Evolutionary conservation across 495 filamentous ascomycete species (phyloP).

Genomic region (Penicillium robsamsonii): DNA sequence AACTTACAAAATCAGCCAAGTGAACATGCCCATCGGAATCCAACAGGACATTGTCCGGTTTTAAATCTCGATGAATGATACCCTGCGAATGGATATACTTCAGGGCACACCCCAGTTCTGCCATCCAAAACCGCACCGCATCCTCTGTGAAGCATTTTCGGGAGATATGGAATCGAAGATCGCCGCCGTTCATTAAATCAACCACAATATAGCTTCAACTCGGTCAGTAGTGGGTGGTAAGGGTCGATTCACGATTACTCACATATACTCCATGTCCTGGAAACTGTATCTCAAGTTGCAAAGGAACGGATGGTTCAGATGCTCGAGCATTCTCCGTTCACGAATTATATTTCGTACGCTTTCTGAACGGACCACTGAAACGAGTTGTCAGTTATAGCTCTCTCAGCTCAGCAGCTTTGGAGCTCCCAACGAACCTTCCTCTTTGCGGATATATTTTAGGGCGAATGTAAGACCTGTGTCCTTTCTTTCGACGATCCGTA

Average conservation of each 20-base stretch:
- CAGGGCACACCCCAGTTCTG: conserved; percentile 88
- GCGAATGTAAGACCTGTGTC: conserved; percentile 93
- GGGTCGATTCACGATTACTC: conserved; percentile 32
- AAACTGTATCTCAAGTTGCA: conserved; percentile 99
- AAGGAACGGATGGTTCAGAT: conserved; percentile 95
- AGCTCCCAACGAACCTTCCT: conserved; percentile 71
- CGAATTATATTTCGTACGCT: conserved; percentile 98
- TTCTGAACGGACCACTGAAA: conserved; percentile 87
- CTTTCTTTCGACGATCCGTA: conserved; percentile 96
- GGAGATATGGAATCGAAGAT: conserved; percentile 96
- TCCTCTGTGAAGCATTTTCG: conserved; percentile 98
- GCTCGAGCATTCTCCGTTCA: conserved; percentile 95
- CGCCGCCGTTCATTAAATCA: conserved; percentile 97
- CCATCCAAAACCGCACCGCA: conserved; percentile 93
- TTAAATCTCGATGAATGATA: conserved; percentile 95
- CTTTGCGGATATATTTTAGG: conserved; percentile 97
- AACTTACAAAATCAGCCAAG: conserved; percentile 91
- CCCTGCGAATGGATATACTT: conserved; percentile 87
- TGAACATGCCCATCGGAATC: conserved; percentile 96
- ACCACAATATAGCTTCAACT: conserved; percentile 85
- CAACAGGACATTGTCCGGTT: conserved; percentile 94
- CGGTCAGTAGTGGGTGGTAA: conserved; percentile 21
- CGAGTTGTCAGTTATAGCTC: conserved; percentile 2
- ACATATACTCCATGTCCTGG: conserved; percentile 99
- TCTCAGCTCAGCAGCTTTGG: conserved; percentile 1